Percentiles rank a stretch among this genome's conserved stretches.
Evolutionary conservation across 139 green algal genomes (phyloP).

Genomic region (Mychonastes homosphaera): DNA sequence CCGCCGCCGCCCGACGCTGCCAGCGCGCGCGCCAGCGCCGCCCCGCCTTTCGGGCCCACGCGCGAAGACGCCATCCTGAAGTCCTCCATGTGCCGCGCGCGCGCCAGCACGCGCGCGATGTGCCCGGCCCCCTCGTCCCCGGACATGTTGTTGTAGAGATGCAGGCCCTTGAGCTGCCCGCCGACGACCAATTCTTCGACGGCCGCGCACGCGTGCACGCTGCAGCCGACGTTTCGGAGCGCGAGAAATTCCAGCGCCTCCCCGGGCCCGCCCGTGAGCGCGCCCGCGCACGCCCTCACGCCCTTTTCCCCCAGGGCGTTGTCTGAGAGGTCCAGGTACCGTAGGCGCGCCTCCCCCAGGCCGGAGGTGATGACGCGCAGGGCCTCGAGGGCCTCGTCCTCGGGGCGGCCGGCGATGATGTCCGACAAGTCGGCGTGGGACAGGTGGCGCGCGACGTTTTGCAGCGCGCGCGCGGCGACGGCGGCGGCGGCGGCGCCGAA

Average conservation of each 20-base stretch:
- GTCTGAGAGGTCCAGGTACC: constrained; percentile 70
- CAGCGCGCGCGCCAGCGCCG: constrained; percentile 51
- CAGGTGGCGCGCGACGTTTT: constrained; percentile 39
- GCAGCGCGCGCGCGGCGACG: constrained; percentile 63
- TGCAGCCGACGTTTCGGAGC: constrained; percentile 82
- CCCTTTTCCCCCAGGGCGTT: constrained; percentile 93
- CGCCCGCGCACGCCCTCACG: constrained; percentile 59
- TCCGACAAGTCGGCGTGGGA: constrained; percentile 74
- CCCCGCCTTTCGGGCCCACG: constrained; percentile 58
- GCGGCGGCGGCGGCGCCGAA: constrained; percentile 69
- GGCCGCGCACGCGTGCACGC: constrained; percentile 69
- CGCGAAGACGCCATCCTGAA: constrained; percentile 76
- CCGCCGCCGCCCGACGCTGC: constrained; percentile 13
- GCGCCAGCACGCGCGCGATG: constrained; percentile 54
- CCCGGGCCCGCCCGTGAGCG: constrained; percentile 27
- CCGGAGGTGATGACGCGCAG: constrained; percentile 57
- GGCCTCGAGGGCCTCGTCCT: constrained; percentile 71
- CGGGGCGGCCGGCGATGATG: constrained; percentile 76
- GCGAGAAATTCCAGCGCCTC: constrained; percentile 39
- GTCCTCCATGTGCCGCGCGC: constrained; percentile 63
- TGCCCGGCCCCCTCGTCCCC: constrained; percentile 57
- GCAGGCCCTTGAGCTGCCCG: constrained; percentile 41
- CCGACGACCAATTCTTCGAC: constrained; percentile 59
- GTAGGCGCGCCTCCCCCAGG: constrained; percentile 37
- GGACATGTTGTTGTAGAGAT: constrained; percentile 96